Conservation (phyloP, 495 filamentous ascomycete genomes). For the Bacidia rubella region DNA sequence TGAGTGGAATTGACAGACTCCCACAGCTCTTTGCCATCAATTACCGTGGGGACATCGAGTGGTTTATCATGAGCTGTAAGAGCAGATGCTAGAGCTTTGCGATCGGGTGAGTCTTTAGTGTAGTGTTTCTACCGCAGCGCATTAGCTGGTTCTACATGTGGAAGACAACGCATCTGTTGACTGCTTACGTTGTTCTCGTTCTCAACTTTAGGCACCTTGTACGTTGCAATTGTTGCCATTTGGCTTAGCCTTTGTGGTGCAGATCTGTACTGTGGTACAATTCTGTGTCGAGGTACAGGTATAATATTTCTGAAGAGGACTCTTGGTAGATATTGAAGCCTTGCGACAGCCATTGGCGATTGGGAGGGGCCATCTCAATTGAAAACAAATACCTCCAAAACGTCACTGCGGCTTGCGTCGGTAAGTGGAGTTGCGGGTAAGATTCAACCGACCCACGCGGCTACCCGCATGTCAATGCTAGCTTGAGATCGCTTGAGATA, state of each 20-base stretch:
- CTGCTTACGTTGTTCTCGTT: slow-evolving; percentile 86
- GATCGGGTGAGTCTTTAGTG: slow-evolving; percentile 62
- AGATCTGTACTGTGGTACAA: background rate
- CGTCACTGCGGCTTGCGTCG: background rate
- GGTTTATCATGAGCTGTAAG: slow-evolving; percentile 46
- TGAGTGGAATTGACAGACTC: slow-evolving; percentile 30
- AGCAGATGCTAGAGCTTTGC: slow-evolving; percentile 57
- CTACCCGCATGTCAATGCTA: too few relatives aligned
- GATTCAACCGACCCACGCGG: background rate
- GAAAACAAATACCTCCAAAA: background rate
- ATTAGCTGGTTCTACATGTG: too few relatives aligned
- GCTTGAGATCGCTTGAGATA: too few relatives aligned
- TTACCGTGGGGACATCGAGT: slow-evolving; percentile 60
- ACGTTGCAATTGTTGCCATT: slow-evolving; percentile 51
- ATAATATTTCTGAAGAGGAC: background rate
- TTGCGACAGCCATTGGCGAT: background rate
- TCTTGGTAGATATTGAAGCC: background rate
- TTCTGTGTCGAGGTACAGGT: background rate
- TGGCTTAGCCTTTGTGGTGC: background rate
- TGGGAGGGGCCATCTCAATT: background rate
- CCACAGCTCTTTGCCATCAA: slow-evolving; percentile 62
- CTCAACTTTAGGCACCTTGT: slow-evolving; percentile 73
- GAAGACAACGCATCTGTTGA: background rate
- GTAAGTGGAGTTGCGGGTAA: background rate
- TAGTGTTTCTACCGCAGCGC: slow-evolving; percentile 58